Evolutionary conservation across 441 rosid species (phyloP).

Genomic region (Arabidopsis lyrata): DNA sequence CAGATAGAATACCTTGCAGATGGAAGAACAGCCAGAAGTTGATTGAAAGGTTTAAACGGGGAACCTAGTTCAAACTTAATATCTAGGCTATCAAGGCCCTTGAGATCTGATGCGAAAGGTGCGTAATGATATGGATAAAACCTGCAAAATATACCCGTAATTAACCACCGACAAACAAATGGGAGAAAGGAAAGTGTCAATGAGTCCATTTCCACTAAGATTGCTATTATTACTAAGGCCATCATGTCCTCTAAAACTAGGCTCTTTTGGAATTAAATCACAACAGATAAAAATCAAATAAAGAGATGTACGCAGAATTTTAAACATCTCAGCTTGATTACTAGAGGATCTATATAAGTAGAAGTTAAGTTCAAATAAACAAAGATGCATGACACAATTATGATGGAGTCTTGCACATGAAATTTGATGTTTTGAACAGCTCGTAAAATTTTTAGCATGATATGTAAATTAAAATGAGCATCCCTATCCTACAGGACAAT

Average conservation of each 20-base stretch:
- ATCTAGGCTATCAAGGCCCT: constrained; percentile 69
- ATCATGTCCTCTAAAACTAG: constrained; percentile 11
- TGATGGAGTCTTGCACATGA: constrained; percentile 1
- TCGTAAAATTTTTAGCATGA: background rate
- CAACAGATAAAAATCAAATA: constrained; percentile 1
- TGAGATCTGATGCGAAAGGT: constrained; percentile 98
- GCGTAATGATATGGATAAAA: constrained; percentile 98
- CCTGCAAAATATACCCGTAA: constrained; percentile 58
- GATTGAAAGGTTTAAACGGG: constrained; percentile 94
- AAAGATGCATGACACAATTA: constrained; percentile 10
- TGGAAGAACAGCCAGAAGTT: constrained; percentile 94
- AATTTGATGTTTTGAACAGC: constrained; percentile 6
- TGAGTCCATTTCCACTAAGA: constrained; percentile 16
- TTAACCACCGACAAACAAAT: constrained; percentile 13
- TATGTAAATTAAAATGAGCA: constrained; percentile 6
- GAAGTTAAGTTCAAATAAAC: background rate
- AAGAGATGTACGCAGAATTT: background rate
- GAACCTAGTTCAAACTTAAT: constrained; percentile 77
- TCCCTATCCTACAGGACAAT: constrained; percentile 13
- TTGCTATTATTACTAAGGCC: constrained; percentile 16
- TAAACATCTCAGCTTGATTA: constrained; percentile 13
- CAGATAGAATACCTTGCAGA: constrained; percentile 75
- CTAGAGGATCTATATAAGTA: constrained; percentile 4
- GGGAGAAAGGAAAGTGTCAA: constrained; percentile 16
- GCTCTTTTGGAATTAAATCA: constrained; percentile 1